Evolutionary conservation across 331 rosid species (phyloP), one percentile per base, ranked within the genome.

Genomic region (Stylosanthes scabra): DNA sequence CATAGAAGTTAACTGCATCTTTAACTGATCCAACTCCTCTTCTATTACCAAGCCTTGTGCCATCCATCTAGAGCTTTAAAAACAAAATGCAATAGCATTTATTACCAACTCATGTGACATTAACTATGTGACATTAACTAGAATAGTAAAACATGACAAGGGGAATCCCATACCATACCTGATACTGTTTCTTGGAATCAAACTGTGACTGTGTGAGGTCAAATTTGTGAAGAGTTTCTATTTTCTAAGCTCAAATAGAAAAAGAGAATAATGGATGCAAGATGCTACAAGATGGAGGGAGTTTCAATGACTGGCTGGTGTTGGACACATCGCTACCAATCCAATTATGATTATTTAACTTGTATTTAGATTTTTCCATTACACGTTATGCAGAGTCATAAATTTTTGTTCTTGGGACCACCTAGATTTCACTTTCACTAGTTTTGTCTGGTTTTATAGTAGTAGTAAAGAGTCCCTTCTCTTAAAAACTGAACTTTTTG

Each of bases 291-390:
- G 62, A 67, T 28, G 81, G 85, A 81, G 72, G 51, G 67, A 76
- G 78, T 57, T 8, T 51, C 79, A 25, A 86, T 76, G 91, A 78
- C 72, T 81, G 87, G 86, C 60, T 86, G 47, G 62, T 76, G 68
- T 84, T 86, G 97, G 84, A 85, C 77, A 74, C 47, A 89, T 78
- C 91, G 84, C 80, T 74, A 70, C 76, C 83, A 39, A 72, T 79
- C 82, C 3, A 60, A 50, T 58, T 5, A 15, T 34, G 39, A 34
- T 52, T 14, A 52, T 78, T 71, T 7, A 11, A 11, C 64, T 80
- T 64, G 55, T 44, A 73, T 37, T 14, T 14, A 61, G 64, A 63
- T 51, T 65, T 58, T 63, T 15, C 14, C 39, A 25, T 54, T 40
- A 4, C 66, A 44, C 39, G 39, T 64, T 31, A 51, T 65, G 39